Base-by-base conservation (phyloP, 345 rosid species). In the Murraya paniculata region DNA sequence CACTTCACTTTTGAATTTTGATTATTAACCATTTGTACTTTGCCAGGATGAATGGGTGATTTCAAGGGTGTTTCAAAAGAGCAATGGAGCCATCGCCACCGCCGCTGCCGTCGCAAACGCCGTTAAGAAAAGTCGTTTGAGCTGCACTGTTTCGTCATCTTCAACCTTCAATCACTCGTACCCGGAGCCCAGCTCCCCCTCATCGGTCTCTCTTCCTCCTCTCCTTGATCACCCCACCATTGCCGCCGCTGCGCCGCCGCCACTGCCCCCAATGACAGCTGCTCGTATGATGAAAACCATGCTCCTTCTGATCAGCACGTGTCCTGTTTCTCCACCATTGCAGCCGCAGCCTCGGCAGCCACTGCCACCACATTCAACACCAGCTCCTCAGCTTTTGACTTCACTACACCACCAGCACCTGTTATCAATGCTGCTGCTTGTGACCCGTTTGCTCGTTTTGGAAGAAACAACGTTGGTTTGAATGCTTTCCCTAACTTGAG, bases 241-340 rank as follows among this genome's bases (percentile, higher is more conserved):
- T 1, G 72, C 77, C 8, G 59, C 89, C 14, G 72, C 84, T 60
- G 70, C 85, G 58, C 76, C 66, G 50, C 50, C 50, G 13, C 50
- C 5, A 48, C 76, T 7, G 71, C 65, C 16, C 86, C 62, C 77
- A 80, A 78, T 36, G 94, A 87, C 76, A 85, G 89, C 83, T 77
- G 84, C 89, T 89, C 91, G 71, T 91, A 77, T 36, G 89, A 79
- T 36, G 89, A 90, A 81, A 86, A 89, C 82, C 83, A 82, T 67
- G 73, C 83, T 64, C 81, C 83, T 14, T 59, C 84, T 19, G 91
- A 84, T 19, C 91, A 90, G 98, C 99, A 96, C 99, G 98, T 96
- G 98, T 94, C 99, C 99, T 96, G 98, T 96, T 96, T 96, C 99
- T 96, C 98, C 99, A 96, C 93, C 83, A 86, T 85, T 73, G 84